phyloP scores from a whole-genome alignment of 495 filamentous ascomycete genomes.

The Podospora conica region DNA sequence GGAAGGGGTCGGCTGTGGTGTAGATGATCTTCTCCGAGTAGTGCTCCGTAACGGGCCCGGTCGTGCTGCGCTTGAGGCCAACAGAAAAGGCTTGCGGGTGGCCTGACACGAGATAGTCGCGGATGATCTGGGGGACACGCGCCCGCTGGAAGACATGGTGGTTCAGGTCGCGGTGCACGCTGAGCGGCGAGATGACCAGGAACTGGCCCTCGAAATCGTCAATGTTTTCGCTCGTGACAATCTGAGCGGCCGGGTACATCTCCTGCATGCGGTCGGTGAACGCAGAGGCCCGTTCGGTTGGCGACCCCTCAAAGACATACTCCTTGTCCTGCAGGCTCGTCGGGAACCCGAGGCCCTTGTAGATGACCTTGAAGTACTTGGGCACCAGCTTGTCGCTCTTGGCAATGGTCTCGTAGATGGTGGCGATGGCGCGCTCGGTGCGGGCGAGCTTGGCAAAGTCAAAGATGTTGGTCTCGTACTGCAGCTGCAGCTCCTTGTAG shows the following conservation, averaged over 20 bases:
- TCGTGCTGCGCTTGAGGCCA: conserved; percentile 60
- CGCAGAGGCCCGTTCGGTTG: conserved; percentile 65
- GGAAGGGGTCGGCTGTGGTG: conserved; percentile 78
- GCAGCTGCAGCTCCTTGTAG: conserved; percentile 81
- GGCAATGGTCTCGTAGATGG: conserved; percentile 79
- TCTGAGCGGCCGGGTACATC: conserved; percentile 81
- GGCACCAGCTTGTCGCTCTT: conserved; percentile 71
- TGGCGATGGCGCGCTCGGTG: conserved; percentile 85
- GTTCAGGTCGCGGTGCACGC: conserved; percentile 68
- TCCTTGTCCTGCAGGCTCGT: conserved; percentile 76
- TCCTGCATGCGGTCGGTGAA: conserved; percentile 93
- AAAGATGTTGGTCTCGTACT: conserved; percentile 84
- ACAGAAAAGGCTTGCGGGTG: conserved; percentile 67
- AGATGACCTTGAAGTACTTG: conserved; percentile 88
- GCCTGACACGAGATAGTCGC: conserved; percentile 77
- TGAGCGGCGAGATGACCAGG: conserved; percentile 75
- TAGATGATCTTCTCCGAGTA: conserved; percentile 84
- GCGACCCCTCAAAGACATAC: conserved; percentile 80
- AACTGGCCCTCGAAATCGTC: conserved; percentile 89
- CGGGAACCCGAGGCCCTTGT: conserved; percentile 88
- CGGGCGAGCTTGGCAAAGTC: conserved; percentile 89
- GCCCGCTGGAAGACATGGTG: conserved; percentile 87
- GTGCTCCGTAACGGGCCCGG: conserved; percentile 59
- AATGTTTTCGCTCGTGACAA: conserved; percentile 62
- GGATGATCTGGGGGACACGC: conserved; percentile 71